Percentiles rank a stretch among this genome's conserved stretches.
These are phyloP conservation scores for Teunomyces cretensis DNA, from an alignment of 805 yeast genomes.

Conservation along the genomic window DNA sequence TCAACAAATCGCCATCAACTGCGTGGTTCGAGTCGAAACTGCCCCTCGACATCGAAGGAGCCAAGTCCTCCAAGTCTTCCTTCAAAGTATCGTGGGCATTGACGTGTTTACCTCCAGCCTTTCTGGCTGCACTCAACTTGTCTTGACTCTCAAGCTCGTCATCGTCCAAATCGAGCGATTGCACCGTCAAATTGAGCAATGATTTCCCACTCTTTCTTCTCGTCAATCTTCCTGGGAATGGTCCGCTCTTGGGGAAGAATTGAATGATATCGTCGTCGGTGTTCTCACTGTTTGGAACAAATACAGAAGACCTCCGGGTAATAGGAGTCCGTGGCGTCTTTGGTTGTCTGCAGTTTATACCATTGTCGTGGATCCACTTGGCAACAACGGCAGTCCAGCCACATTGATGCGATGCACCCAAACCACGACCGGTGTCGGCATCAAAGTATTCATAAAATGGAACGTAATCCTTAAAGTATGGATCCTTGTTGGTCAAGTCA, in stretches of 20 bases:
- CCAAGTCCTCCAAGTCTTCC: conserved; percentile 17
- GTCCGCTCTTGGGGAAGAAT: conserved; percentile 46
- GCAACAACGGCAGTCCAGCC: conserved; percentile 97
- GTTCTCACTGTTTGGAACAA: conserved; percentile 14
- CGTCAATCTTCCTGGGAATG: conserved; percentile 52
- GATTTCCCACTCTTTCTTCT: conserved; percentile 79
- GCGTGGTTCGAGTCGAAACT: conserved; percentile 30
- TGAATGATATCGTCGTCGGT: conserved; percentile 28
- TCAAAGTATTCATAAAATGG: conserved; percentile 88
- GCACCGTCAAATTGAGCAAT: conserved; percentile 63
- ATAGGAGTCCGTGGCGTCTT: conserved; percentile 38
- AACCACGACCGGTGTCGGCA: conserved; percentile 91
- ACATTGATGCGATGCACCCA: conserved; percentile 92
- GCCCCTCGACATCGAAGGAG: conserved; percentile 20
- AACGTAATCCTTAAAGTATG: conserved; percentile 69
- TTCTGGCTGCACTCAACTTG: conserved; percentile 16
- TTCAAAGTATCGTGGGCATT: conserved; percentile 19
- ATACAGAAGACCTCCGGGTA: conserved; percentile 26
- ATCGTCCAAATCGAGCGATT: conserved; percentile 64
- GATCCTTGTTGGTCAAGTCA: conserved; percentile 54
- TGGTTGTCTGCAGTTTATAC: conserved; percentile 63
- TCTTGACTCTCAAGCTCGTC: conserved; percentile 45
- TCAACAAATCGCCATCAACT: conserved; percentile 32
- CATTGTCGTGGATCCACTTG: conserved; percentile 87
- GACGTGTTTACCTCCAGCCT: conserved; percentile 15